A percentile compares a stretch with the other conserved stretches of the same genome.
phyloP scores from a whole-genome alignment of 495 filamentous ascomycete genomes.

The Hypoxylon subgilvum region DNA sequence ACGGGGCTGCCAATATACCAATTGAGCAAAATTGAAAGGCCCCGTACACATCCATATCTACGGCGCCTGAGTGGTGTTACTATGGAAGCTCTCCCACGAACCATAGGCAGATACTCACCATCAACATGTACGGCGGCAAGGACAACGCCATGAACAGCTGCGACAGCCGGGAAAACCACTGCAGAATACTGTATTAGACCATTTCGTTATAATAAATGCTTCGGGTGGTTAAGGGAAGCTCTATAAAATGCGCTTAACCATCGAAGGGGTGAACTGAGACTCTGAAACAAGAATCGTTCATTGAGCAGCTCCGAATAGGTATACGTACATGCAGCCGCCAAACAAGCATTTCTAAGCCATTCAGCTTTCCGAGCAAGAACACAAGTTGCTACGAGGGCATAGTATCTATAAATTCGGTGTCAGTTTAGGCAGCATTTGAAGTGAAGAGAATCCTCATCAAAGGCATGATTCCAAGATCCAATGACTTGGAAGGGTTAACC shows the following conservation, averaged over 20 bases:
- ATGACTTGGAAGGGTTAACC: constrained; percentile 20
- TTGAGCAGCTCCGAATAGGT: background rate
- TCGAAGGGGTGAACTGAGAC: no score
- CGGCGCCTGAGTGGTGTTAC: constrained; percentile 48
- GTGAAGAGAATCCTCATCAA: no score
- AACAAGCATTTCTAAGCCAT: constrained; percentile 63
- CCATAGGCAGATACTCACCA: constrained; percentile 45
- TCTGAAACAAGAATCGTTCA: no score
- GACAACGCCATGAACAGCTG: constrained; percentile 65
- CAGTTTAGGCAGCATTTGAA: background rate
- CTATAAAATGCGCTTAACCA: no score
- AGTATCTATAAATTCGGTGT: constrained; percentile 53
- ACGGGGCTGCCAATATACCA: constrained; percentile 63
- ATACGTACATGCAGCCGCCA: constrained; percentile 58
- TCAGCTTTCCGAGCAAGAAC: constrained; percentile 62
- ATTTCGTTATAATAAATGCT: background rate
- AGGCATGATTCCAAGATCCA: background rate
- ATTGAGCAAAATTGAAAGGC: constrained; percentile 68
- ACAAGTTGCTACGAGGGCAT: constrained; percentile 63
- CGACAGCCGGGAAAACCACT: constrained; percentile 64
- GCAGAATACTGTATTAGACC: constrained; percentile 1
- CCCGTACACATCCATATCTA: constrained; percentile 70
- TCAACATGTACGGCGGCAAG: constrained; percentile 59
- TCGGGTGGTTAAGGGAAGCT: background rate
- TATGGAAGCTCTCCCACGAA: constrained; percentile 7